phyloP scores from a whole-genome alignment of 108 stramenopile species.

The Nannochloropsis gaditana region DNA sequence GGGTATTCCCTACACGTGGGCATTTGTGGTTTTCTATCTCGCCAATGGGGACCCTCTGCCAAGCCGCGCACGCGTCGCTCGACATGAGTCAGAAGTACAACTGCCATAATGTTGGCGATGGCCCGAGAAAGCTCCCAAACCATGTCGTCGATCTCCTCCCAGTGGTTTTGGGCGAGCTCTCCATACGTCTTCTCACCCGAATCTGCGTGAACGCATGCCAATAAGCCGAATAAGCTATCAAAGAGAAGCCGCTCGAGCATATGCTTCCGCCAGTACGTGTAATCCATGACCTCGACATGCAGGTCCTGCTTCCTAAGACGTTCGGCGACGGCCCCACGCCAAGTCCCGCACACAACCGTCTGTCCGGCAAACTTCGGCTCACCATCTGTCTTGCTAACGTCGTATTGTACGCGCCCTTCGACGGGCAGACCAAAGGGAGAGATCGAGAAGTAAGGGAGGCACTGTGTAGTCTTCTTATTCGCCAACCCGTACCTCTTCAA shows the following conservation, averaged over 20 bases:
- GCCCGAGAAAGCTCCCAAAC: neutral
- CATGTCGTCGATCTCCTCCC: conserved; percentile 19
- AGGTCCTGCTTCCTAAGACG: conserved; percentile 23
- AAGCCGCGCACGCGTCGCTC: neutral
- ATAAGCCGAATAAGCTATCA: conserved; percentile 29
- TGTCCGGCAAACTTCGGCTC: conserved; percentile 38
- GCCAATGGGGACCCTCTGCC: neutral
- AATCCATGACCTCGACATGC: conserved; percentile 23
- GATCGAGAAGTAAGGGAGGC: conserved; percentile 4
- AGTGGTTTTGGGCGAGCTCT: neutral
- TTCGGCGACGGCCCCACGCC: conserved; percentile 37
- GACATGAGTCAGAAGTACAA: neutral
- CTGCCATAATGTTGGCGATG: neutral
- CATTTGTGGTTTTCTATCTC: neutral
- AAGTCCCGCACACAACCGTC: conserved; percentile 36
- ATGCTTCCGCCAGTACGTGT: conserved; percentile 34
- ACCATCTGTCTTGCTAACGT: conserved; percentile 20
- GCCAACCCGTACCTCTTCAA: conserved; percentile 34
- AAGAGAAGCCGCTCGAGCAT: conserved; percentile 44
- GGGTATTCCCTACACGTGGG: neutral
- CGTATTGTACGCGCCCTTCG: neutral
- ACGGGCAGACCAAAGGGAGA: neutral
- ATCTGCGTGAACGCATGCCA: conserved; percentile 30
- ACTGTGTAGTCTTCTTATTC: neutral
- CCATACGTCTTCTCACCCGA: conserved; percentile 11